These are phyloP conservation scores for Leishmania tropica DNA, from an alignment of 208 protist genomes.

Conservation along the genomic window DNA sequence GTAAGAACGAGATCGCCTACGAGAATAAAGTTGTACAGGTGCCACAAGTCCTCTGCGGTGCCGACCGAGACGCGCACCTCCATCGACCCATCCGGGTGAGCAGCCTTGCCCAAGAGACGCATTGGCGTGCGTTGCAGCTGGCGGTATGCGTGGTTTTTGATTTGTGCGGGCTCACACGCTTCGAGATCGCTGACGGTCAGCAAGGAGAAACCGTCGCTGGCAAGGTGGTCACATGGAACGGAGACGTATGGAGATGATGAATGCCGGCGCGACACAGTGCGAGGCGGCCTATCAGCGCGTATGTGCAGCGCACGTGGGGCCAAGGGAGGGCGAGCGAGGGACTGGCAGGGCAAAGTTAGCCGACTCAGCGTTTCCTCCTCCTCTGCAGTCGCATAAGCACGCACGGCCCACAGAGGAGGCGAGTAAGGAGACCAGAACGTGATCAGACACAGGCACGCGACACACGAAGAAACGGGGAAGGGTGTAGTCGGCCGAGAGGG, in stretches of 20 bases:
- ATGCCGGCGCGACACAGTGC: not conserved
- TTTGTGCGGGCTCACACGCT: not conserved
- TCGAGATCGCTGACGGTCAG: not conserved
- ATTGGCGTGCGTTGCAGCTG: slow-evolving; percentile 30
- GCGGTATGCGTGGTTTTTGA: not conserved
- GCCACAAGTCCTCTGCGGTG: slow-evolving; percentile 96
- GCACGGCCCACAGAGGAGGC: not conserved
- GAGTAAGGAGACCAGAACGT: not conserved
- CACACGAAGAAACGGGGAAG: not conserved
- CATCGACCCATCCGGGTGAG: slow-evolving; percentile 76
- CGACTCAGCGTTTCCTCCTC: not conserved
- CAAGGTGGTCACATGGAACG: not conserved
- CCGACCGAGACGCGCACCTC: slow-evolving; percentile 88
- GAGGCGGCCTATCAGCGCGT: not conserved
- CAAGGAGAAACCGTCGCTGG: not conserved
- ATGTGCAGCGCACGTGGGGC: too few species aligned
- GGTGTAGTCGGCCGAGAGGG: not conserved
- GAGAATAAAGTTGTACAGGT: slow-evolving; percentile 96
- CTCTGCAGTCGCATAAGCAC: not conserved
- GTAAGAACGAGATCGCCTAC: slow-evolving; percentile 80
- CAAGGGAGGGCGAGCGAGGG: not conserved
- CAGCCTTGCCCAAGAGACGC: slow-evolving; percentile 58
- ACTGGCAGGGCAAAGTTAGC: not conserved
- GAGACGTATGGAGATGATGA: not conserved
- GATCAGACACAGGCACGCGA: not conserved